Base-by-base conservation (phyloP, 352 stramenopile genomes). In the Phytophthora chlamydospora region DNA sequence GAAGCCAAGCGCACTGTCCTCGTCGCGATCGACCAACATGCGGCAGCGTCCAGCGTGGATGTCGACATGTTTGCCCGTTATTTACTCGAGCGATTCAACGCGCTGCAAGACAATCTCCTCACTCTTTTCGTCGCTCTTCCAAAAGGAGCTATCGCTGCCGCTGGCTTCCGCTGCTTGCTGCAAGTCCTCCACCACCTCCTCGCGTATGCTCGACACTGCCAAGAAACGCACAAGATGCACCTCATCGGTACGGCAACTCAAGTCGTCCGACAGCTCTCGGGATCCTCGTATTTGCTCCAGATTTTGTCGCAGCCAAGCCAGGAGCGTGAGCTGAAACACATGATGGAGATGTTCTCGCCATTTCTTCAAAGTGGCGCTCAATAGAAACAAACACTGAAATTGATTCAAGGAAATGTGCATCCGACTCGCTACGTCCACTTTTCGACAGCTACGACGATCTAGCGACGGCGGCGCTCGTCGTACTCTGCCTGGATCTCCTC, bases 181-280 rank as follows among this genome's bases (percentile, higher is more conserved):
- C 77, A 87, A 56, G 46, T 89, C 21, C 66, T 91, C 3, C 75
- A 89, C 44, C 76, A 79, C n/a, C 58, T 91, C 7, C 75, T 91
- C 17, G 75, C 70, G 33, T 91, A 85, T 36, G 46, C 81, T 48
- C 75, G 64, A 39, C 68, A 76, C 27, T 87, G 78, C 19, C 53
- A 76, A 21, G 65, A 79, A 19, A 46, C 43, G 14, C 33, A 72
- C n/a, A 81, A 74, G 57, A 74, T 58, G 19, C 51, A 76, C 8
- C 55, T 80, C 12, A 48, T 83, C 2, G 27, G 68, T 17, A 71
- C 76, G 13, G 76, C 80, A 2, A 75, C 65, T 1, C 64, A 78
- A 41, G 75, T 81, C 0, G 62, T 83, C 0, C 46, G 66, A 32
- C 78, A 90, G 62, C 80, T 91, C 9, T 80, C 72, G 13, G 46